A percentile compares a stretch with the other conserved stretches of the same genome.
phyloP scores from a whole-genome alignment of 495 filamentous ascomycete genomes.

The Venustampulla echinocandica region DNA sequence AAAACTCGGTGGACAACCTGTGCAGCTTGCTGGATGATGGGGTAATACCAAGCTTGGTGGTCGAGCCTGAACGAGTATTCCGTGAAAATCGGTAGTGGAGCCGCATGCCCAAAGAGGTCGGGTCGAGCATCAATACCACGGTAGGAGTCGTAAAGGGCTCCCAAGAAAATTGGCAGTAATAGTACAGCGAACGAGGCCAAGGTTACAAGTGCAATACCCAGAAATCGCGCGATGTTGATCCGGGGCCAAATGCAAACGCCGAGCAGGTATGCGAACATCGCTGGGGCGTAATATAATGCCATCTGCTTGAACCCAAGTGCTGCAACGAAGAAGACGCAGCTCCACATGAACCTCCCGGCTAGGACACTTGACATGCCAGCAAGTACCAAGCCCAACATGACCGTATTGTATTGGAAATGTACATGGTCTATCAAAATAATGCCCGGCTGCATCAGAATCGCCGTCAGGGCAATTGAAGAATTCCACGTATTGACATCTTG shows the following conservation, averaged over 20 bases:
- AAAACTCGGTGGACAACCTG: slow-evolving; percentile 87
- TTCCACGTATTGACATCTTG: slow-evolving; percentile 66
- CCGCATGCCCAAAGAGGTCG: slow-evolving; percentile 38
- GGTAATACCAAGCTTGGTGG: slow-evolving; percentile 58
- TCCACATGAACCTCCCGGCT: slow-evolving; percentile 77
- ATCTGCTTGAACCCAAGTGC: slow-evolving; percentile 96
- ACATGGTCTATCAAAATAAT: slow-evolving; percentile 92
- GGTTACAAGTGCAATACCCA: slow-evolving; percentile 67
- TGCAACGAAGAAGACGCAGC: slow-evolving; percentile 86
- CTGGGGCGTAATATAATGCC: slow-evolving; percentile 93
- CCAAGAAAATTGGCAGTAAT: slow-evolving; percentile 62
- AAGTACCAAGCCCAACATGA: slow-evolving; percentile 86
- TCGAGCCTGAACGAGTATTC: slow-evolving; percentile 51
- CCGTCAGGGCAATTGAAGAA: slow-evolving; percentile 73
- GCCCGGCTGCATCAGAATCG: slow-evolving; percentile 84
- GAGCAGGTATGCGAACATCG: slow-evolving; percentile 83
- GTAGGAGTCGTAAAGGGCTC: slow-evolving; percentile 50
- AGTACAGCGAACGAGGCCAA: slow-evolving; percentile 64
- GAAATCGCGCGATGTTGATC: slow-evolving; percentile 57
- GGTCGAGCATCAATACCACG: slow-evolving; percentile 41
- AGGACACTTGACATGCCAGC: slow-evolving; percentile 83
- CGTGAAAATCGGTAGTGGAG: slow-evolving; percentile 48
- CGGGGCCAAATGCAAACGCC: slow-evolving; percentile 74
- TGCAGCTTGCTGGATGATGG: slow-evolving; percentile 60
- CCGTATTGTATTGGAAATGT: slow-evolving; percentile 99